A percentile compares a stretch with the other conserved stretches of the same genome.
These are phyloP conservation scores for Acorus calamus DNA, from an alignment of 106 monocot species.

Conservation along the genomic window DNA sequence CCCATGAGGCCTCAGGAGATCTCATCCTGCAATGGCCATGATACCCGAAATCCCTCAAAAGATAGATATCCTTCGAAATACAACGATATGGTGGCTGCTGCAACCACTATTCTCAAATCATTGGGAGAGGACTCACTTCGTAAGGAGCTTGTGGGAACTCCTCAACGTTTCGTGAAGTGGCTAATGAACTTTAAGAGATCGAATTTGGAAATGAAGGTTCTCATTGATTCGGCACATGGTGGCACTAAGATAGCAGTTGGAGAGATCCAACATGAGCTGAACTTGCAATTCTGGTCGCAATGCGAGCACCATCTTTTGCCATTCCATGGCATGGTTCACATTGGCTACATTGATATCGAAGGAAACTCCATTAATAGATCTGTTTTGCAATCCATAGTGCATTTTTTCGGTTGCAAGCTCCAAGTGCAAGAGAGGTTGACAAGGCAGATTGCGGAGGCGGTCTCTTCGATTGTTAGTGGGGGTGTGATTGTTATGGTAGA, in stretches of 20 bases:
- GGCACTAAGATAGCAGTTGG: conserved; percentile 1
- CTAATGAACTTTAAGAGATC: conserved; percentile 73
- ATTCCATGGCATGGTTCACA: conserved; percentile 80
- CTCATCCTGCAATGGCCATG: conserved; percentile 25
- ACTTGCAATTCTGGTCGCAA: conserved; percentile 72
- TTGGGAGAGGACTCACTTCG: conserved; percentile 74
- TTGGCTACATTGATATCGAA: conserved; percentile 38
- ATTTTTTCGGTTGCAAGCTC: conserved; percentile 66
- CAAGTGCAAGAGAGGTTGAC: conserved; percentile 95
- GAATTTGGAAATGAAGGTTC: conserved; percentile 25
- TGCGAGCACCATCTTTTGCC: conserved; percentile 94
- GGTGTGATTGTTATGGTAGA: conserved; percentile 90
- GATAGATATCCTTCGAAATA: conserved; percentile 17
- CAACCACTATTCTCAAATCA: conserved; percentile 35
- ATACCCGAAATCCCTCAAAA: conserved; percentile 11
- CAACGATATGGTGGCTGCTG: conserved; percentile 53
- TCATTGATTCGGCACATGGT: conserved; percentile 24
- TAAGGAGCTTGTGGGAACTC: conserved; percentile 74
- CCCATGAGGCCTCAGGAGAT: conserved; percentile 32
- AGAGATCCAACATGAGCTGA: conserved; percentile 39
- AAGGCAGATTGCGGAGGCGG: conserved; percentile 73
- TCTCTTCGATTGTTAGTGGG: conserved; percentile 21
- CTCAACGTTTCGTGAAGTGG: conserved; percentile 79
- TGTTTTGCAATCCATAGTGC: conserved; percentile 49
- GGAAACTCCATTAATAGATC: conserved; percentile 32